Base-by-base conservation (phyloP, 2,329 filamentous ascomycete species). In the Stemphylium vesicarium region DNA sequence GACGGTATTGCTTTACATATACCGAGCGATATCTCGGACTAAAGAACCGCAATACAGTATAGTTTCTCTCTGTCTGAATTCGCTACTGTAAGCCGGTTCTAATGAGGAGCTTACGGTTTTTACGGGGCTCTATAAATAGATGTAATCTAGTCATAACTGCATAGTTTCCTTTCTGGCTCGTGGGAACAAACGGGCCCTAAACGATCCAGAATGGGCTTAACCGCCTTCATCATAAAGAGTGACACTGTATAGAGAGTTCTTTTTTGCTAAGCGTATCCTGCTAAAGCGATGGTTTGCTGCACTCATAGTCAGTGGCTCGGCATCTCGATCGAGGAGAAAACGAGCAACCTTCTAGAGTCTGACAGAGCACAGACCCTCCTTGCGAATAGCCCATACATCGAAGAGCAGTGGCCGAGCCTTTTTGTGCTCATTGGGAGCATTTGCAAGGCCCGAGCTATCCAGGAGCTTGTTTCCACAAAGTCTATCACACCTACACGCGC, bases 281-380 rank as follows among this genome's bases (percentile, higher is more conserved):
- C 32, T 46, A 46, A 24, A 45, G 42, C 29, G 18, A 45, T 45
- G 42, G 42, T 45, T 45, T 45, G 42, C 42, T 45, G 42, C 29
- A 45, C 18, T 12, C 42, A 45, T 36, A 45, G 32, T 45, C 42
- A 35, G 42, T 45, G 42, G 42, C 42, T 45, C 42, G 29, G 42
- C 13, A 45, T 45, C 18, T 45, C 32, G 42, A 45, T 31, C 10
- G 16, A 12, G 42, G 42, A 45, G 42, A 45, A 45, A 45, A 45
- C 31, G 40, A 18, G 26, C 16, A 26, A 43, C 20, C 40, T 43
- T 26, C 24, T 43, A 43, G 40, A 43, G 40, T 43, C 40, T 43
- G 40, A 43, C 26, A 43, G 40, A 43, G 40, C 40, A 43, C 40
- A 43, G 15, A 43, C 40, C 40, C 24, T 43, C 26, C 40, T 43